Base-by-base conservation (phyloP, 1,284 basidiomycete species). In the Abortiporus biennis region DNA sequence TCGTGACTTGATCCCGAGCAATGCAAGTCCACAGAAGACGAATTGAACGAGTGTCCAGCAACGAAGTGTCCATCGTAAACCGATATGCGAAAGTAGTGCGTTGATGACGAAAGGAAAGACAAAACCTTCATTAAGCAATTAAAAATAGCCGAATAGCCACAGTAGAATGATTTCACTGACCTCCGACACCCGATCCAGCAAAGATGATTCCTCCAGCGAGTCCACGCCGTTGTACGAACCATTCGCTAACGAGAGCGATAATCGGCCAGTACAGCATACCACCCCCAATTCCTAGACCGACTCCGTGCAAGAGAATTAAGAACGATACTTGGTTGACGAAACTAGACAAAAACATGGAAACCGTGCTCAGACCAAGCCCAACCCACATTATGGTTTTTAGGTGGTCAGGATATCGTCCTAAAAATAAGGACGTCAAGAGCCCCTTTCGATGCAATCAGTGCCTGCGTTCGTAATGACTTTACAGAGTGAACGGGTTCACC, bases 161-260 rank as follows among this genome's bases (percentile, higher is more conserved):
- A 36, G 35, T 36, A n/a, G n/a, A n/a, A n/a, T n/a, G n/a, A n/a
- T n/a, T 34, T 19, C 3, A 21, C 48, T 43, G 24, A 52, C 57
- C 56, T 8, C 57, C 57, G 5, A 58, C 42, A 24, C 57, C 56
- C 3, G 55, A 54, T 2, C 57, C 56, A 1, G 57, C 54, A 40
- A 59, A 59, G 40, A 61, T 56, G 36, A 58, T 54, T 3, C 56
- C 55, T 4, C 51, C 51, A 2, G 58, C 56, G 17, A 59, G 52
- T 9, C 56, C 56, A 1, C 55, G 49, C 22, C 53, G 53, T 25
- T 49, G 44, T 8, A 52, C 47, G 35, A 55, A 54, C 52, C 56
- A 57, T 27, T 54, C 51, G 3, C 51, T 47, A 0, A 57, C 47
- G 4, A 54, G 45, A 27, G 50, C 47, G 23, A 59, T 46, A 25